Conservation (phyloP, 1,139 yeast species). For the Zygotorulaspora mrakii region DNA sequence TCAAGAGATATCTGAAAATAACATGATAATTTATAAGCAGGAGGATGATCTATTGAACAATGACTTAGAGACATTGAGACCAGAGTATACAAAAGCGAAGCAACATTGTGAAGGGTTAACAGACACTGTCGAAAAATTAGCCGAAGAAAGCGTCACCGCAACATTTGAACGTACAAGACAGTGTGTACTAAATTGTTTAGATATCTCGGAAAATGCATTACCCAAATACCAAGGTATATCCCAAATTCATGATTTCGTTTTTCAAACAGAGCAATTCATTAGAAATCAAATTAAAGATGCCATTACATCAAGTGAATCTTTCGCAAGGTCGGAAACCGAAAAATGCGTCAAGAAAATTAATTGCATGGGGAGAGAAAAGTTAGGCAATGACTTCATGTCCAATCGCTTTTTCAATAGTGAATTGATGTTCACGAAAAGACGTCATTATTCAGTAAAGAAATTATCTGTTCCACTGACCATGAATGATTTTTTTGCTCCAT, state of each 20-base stretch:
- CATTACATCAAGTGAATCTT: constrained; percentile 62
- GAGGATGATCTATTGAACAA: constrained; percentile 46
- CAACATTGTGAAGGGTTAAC: constrained; percentile 51
- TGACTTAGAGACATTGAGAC: constrained; percentile 56
- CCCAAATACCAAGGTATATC: constrained; percentile 61
- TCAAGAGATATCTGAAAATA: constrained; percentile 54
- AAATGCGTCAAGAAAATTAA: constrained; percentile 60
- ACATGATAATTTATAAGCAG: constrained; percentile 51
- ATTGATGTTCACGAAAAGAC: constrained; percentile 76
- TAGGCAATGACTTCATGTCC: constrained; percentile 57
- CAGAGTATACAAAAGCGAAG: constrained; percentile 56
- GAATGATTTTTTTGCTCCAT: constrained; percentile 74
- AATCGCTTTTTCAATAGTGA: constrained; percentile 71
- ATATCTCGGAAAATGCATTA: constrained; percentile 56
- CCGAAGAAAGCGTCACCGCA: constrained; percentile 57
- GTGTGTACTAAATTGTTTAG: constrained; percentile 52
- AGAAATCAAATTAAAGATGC: constrained; percentile 59
- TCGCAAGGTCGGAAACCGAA: constrained; percentile 60
- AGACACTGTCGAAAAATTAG: constrained; percentile 56
- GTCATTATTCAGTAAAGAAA: constrained; percentile 59
- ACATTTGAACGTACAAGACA: constrained; percentile 60
- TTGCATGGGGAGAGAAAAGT: constrained; percentile 53
- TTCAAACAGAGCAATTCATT: constrained; percentile 63
- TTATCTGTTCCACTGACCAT: constrained; percentile 58
- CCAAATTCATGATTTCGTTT: constrained; percentile 67